Base-by-base conservation (phyloP, 2,329 filamentous ascomycete genomes). In the Aspergillus hortae region DNA sequence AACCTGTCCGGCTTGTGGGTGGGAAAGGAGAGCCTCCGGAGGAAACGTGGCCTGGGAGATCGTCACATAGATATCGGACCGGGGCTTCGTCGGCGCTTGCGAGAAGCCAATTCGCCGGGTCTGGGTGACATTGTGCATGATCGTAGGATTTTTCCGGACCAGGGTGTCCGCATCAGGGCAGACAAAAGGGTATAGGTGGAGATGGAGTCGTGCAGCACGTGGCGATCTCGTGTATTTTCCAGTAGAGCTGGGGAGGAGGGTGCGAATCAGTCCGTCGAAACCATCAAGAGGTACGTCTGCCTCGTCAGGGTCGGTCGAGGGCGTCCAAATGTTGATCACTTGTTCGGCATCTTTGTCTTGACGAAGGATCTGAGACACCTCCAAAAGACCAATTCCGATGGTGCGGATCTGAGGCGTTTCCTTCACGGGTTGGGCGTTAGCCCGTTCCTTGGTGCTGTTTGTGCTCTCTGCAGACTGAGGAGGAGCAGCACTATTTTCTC, bases 21-120 rank as follows among this genome's bases (percentile, higher is more conserved):
- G 85, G 7, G 83, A 81, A 19, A 87, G 71, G 38, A 82, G 75
- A 10, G 82, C 81, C 57, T 83, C 80, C 52, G 85, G 85, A 15
- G 87, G 86, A 21, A 99, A 77, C n/a, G 86, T 79, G 0, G 90
- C 89, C 57, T 90, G 86, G 52, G 85, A 84, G 44, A 99, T 72
- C 0, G 91, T 96, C 42, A 99, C 72, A 67, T 99, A 99, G 46
- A 99, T 97, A 68, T 99, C 95, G 10, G 91, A 96, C 62, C 95
- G 81, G 14, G 88, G 80, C 67, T 90, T 92, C 0, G 88, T 91
- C 0, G 94, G 92, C 1, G 92, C 92, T 11, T 92, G 92, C 3
- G 92, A 90, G 68, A 99, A 97, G 2, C 92, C 94, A 69, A 97
- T 92, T 68, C 94, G 94, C 62, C 80, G 87, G 0, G 92, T 95